Evolutionary conservation across 352 stramenopile genomes (phyloP), one percentile per base, ranked within the genome.

Genomic region (Phytophthora pistaciae): DNA sequence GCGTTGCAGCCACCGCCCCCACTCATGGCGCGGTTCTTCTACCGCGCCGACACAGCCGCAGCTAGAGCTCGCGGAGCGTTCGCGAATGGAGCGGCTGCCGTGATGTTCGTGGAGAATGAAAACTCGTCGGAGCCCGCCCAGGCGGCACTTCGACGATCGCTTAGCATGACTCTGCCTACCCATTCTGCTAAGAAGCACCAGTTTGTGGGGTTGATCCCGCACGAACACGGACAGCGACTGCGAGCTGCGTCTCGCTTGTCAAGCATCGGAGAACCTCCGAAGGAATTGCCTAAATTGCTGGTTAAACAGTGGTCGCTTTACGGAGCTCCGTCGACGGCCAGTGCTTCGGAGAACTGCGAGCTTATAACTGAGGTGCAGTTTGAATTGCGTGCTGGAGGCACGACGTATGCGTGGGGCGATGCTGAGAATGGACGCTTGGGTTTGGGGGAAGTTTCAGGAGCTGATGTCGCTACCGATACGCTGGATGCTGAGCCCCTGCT

Each of bases 381-480:
- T 49, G 66, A 83, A 31, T 72, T 92, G 16, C 78, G 77, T 4
- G 31, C 71, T 1, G 79, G 83, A 13, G 87, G 87, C 23, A 89
- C 79, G 5, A 83, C 82, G 0, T 92, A 92, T 55, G 82, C 85
- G 21, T 94, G 87, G 87, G 87, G 87, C 1, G 78, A 84, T 50
- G 83, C 74, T 20, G 70, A 91, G 21, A 87, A 88, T 23, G 87
- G 87, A 3, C 78, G 87, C 0, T 63, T 94, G 0, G 87, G 87
- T 0, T 38, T 92, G 10, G 84, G 84, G n/a, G 40, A 79, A 56
- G 21, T 63, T n/a, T 0, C 40, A 8, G 38, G 46, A 59, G 46
- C 48, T 13, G 56, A 64, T 10, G 56, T 27, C 29, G 29, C 62
- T 23, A 57, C 18, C 5, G 29, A 66, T 23, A 21, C n/a, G 11